Base-by-base conservation (phyloP, 257 asterid genomes). In the Gentiana macrophylla region DNA sequence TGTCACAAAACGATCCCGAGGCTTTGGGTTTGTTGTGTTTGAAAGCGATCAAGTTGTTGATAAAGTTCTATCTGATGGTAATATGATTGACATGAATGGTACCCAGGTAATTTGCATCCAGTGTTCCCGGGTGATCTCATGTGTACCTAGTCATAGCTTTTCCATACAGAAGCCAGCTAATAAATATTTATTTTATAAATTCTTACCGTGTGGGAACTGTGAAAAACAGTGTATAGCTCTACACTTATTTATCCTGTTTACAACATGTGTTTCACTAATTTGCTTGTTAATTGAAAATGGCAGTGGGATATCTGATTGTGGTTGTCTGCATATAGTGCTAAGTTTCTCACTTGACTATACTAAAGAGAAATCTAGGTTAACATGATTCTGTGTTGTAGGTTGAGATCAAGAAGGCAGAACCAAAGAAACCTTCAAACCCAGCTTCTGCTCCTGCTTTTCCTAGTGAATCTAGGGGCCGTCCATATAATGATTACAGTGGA, bases 401-500 rank as follows among this genome's bases (percentile, higher is more conserved):
- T 86, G 98, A 90, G 95, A 73, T 86, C 91, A 90, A 90, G 98
- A 90, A 86, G 74, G 98, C 98, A 54, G 96, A 90, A 86, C 98
- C 96, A 80, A 90, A 90, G 96, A 90, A 86, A 90, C 94, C 98
- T 78, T 90, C 98, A 71, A 90, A 82, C 94, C 86, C 89, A 52
- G 81, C 82, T 49, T 83, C 85, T 55, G 84, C 74, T 66, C 84
- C 94, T 61, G 85, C 94, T 35, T 86, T 84, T 60, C 83, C 83
- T 86, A 90, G 96, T 86, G 82, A 90, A 53, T 70, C 84, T 90
- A 90, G 96, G 95, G 89, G 83, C 10, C 94, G 92, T 53, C 10
- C 10, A 67, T 82, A 82, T 76, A 84, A 78, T 64, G 95, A 84
- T 80, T 81, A 77, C 75, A 92, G 93, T 68, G 83, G 84, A 75